phyloP scores from a whole-genome alignment of 1,139 yeast genomes.

The Candida albicans region DNA sequence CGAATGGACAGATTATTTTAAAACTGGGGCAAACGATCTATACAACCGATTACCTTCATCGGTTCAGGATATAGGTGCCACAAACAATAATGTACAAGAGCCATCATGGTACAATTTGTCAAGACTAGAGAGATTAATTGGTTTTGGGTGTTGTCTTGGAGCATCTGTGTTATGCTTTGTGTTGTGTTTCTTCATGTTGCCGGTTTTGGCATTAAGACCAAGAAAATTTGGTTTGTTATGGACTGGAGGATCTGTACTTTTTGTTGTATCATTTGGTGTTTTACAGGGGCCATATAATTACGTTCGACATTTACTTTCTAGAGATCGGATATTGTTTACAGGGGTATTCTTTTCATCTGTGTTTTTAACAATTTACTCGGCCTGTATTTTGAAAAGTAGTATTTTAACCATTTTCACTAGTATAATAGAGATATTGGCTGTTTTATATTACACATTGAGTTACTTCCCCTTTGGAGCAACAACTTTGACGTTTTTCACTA shows the following conservation, averaged over 20 bases:
- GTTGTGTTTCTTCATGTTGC: conserved; percentile 79
- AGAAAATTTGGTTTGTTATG: conserved; percentile 87
- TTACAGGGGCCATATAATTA: conserved; percentile 90
- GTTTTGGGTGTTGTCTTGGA: conserved; percentile 73
- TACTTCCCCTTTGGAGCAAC: conserved; percentile 96
- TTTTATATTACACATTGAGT: conserved; percentile 82
- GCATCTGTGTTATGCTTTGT: conserved; percentile 81
- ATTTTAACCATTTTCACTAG: conserved; percentile 76
- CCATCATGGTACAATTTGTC: conserved; percentile 63
- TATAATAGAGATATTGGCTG: conserved; percentile 76
- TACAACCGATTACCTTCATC: conserved; percentile 41
- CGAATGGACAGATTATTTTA: conserved; percentile 50
- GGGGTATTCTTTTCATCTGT: conserved; percentile 76
- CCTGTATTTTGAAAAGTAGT: conserved; percentile 62
- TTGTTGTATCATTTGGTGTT: conserved; percentile 86
- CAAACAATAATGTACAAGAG: conserved; percentile 25
- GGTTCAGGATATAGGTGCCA: conserved; percentile 16
- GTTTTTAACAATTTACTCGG: conserved; percentile 59
- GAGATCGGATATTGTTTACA: conserved; percentile 77
- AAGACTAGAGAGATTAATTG: conserved; percentile 75
- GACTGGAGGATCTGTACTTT: conserved; percentile 88
- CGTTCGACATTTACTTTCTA: conserved; percentile 68
- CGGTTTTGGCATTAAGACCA: conserved; percentile 87
- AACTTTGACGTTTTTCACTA: conserved; percentile 77
- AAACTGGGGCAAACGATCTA: conserved; percentile 41